Evolutionary conservation across 257 asterid species (phyloP).

Genomic region (Fraxinus pennsylvanica): DNA sequence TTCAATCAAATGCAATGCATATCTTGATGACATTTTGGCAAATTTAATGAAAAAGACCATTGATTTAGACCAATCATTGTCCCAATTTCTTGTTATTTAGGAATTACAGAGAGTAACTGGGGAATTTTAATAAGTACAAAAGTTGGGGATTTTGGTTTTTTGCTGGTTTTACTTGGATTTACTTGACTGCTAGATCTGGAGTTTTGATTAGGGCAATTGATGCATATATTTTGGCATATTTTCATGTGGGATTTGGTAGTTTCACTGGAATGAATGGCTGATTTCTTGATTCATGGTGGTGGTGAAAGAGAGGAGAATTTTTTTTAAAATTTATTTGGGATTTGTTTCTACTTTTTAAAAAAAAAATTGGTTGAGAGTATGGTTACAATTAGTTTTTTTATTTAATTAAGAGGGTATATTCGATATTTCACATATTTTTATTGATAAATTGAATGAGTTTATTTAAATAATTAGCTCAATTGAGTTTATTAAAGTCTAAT

Average conservation of each 20-base stretch:
- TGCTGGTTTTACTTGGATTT: slow-evolving; percentile 71
- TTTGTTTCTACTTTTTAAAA: too few relatives aligned
- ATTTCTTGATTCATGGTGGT: slow-evolving; percentile 52
- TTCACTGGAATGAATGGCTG: slow-evolving; percentile 64
- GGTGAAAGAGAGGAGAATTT: too few relatives aligned
- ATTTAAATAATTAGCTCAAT: too few relatives aligned
- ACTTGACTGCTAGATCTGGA: slow-evolving; percentile 91
- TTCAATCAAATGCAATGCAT: slow-evolving; percentile 49
- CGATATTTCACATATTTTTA: too few relatives aligned
- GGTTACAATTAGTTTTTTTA: too few relatives aligned
- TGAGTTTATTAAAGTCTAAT: too few relatives aligned
- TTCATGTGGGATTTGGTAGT: slow-evolving; percentile 69
- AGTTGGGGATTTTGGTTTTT: slow-evolving; percentile 51
- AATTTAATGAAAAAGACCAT: slow-evolving; percentile 28
- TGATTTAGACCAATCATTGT: slow-evolving; percentile 43
- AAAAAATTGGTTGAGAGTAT: too few relatives aligned
- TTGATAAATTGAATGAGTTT: too few relatives aligned
- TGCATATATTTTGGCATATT: slow-evolving; percentile 75
- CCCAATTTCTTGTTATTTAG: slow-evolving; percentile 46
- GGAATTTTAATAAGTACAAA: slow-evolving; percentile 55
- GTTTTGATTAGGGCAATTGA: slow-evolving; percentile 87
- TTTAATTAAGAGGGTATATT: too few relatives aligned
- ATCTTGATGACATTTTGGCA: slow-evolving; percentile 49
- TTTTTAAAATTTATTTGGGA: too few relatives aligned
- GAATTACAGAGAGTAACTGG: slow-evolving; percentile 17